Percentiles rank a stretch among this genome's conserved stretches.
Conservation (phyloP, 129 eudicot species). For the Helianthus tuberosus region DNA sequence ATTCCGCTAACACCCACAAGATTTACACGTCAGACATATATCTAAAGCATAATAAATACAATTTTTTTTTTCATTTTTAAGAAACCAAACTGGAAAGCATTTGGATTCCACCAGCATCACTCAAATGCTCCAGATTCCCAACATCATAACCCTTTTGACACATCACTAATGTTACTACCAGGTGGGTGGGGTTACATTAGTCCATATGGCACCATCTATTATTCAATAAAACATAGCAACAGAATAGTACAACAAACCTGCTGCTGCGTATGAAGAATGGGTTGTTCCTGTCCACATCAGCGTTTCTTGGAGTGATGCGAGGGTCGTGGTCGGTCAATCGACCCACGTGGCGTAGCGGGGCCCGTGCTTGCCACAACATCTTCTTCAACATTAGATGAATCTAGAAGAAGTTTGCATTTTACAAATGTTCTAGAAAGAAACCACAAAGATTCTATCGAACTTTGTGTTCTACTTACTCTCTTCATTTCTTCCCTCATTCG, state of each 20-base stretch:
- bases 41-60: no score
- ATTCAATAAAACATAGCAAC: no score
- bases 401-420: conserved; percentile 60
- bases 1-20: no score
- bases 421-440: conserved; percentile 55
- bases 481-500: conserved; percentile 68
- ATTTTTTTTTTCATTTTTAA: no score
- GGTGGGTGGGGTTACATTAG: no score
- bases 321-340: conserved; percentile 53
- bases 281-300: conserved; percentile 43
- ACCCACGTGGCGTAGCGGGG: conserved; percentile 66
- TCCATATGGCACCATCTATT: no score
- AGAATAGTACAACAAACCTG: no score
- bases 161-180: not conserved
- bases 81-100: no score
- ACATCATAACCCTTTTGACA: not conserved
- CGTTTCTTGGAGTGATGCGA: conserved; percentile 47
- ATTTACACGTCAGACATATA: no score
- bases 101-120: no score
- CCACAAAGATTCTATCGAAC: conserved; percentile 61
- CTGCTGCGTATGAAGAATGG: not conserved
- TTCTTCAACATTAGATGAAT: conserved; percentile 54
- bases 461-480: conserved; percentile 59
- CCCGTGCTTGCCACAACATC: conserved; percentile 57
- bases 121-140: no score